A percentile compares a stretch with the other conserved stretches of the same genome.
phyloP scores from a whole-genome alignment of 2,329 filamentous ascomycete species.

The Exophiala sp. region DNA sequence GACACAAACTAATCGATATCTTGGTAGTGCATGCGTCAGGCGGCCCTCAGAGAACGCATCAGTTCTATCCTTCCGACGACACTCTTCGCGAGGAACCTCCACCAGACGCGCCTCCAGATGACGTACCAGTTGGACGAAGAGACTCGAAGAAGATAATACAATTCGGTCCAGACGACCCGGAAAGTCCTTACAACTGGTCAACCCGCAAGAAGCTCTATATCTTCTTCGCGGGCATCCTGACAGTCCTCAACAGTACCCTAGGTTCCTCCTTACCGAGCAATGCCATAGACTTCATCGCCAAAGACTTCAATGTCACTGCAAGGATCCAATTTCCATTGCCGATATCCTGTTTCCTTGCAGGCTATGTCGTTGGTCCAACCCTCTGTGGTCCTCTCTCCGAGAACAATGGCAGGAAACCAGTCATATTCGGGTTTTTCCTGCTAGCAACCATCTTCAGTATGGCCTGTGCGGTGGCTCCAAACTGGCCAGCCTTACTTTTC shows the following conservation, averaged over 20 bases:
- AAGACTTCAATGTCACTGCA: slow-evolving; percentile 31
- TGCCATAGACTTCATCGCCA: slow-evolving; percentile 36
- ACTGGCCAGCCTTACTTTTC: slow-evolving; percentile 38
- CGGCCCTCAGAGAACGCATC: neutral
- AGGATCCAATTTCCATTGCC: slow-evolving; percentile 37
- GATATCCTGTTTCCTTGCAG: slow-evolving; percentile 41
- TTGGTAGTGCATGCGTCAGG: neutral
- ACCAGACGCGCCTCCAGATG: slow-evolving; percentile 7
- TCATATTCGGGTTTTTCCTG: slow-evolving; percentile 51
- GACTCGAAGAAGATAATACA: slow-evolving; percentile 24
- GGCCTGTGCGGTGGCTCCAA: slow-evolving; percentile 42
- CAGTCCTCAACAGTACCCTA: slow-evolving; percentile 39
- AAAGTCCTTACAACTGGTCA: slow-evolving; percentile 31
- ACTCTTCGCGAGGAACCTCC: slow-evolving; percentile 6
- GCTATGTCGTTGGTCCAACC: slow-evolving; percentile 42
- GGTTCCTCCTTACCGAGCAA: slow-evolving; percentile 39
- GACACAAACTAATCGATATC: neutral
- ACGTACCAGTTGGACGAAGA: slow-evolving; percentile 1
- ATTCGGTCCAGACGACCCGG: slow-evolving; percentile 24
- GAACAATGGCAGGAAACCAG: slow-evolving; percentile 37
- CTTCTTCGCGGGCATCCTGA: slow-evolving; percentile 36
- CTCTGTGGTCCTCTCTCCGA: slow-evolving; percentile 45
- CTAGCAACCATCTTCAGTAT: slow-evolving; percentile 40
- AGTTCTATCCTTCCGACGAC: slow-evolving; percentile 3
- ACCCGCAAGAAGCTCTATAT: slow-evolving; percentile 35